These are phyloP conservation scores for Phtheirospermum japonicum DNA, from an alignment of 257 asterid genomes.

Conservation along the genomic window DNA sequence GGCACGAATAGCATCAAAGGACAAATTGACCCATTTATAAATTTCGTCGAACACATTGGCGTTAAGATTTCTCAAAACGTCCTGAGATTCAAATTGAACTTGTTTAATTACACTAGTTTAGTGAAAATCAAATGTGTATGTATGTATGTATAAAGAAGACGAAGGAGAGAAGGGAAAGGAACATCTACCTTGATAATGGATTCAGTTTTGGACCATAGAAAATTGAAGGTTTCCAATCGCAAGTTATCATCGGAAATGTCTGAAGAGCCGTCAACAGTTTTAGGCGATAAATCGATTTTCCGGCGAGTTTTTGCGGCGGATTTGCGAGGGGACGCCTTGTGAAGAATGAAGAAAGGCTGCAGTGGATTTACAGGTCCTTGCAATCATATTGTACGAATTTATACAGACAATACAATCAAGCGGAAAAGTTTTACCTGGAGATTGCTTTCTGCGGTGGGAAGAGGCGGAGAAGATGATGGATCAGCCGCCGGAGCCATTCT, in stretches of 20 bases:
- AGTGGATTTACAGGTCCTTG: constrained; percentile 2
- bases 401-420: neutral
- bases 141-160: neutral
- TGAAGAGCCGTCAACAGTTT: constrained; percentile 28
- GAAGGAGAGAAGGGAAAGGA: neutral
- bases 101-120: neutral
- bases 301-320: constrained; percentile 45
- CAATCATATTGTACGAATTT: neutral
- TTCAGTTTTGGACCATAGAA: constrained; percentile 65
- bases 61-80: constrained; percentile 60
- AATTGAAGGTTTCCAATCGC: constrained; percentile 52
- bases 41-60: constrained; percentile 60
- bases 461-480: constrained; percentile 24
- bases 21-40: constrained; percentile 60
- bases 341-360: constrained; percentile 87
- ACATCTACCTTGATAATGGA: constrained; percentile 54
- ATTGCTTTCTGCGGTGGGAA: constrained; percentile 30
- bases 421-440: constrained; percentile 40
- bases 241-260: constrained; percentile 28
- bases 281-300: constrained; percentile 51
- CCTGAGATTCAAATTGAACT: constrained; percentile 39
- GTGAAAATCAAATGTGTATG: neutral
- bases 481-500: constrained; percentile 41
- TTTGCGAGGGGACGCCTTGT: constrained; percentile 56
- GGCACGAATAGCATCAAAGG: constrained; percentile 52